Evolutionary conservation across 2,329 filamentous ascomycete species (phyloP).

Genomic region (Zymoseptoria tritici): DNA sequence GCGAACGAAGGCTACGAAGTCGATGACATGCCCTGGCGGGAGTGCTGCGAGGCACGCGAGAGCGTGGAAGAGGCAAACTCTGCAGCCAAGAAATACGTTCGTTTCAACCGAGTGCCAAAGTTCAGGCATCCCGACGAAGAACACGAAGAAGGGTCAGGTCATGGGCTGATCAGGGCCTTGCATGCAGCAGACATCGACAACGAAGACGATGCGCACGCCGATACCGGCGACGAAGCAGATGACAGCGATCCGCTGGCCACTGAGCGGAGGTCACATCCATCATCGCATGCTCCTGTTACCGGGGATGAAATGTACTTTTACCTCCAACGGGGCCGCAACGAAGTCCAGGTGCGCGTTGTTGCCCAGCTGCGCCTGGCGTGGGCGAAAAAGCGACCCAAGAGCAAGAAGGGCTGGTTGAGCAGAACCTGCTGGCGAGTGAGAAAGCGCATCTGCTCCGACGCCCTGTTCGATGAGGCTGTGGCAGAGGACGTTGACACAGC

Average conservation of each 20-base stretch:
- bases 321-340: background rate
- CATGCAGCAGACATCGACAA: background rate
- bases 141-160: background rate
- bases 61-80: constrained; percentile 5
- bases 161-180: too few relatives aligned
- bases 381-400: background rate
- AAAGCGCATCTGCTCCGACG: background rate
- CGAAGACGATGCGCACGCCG: background rate
- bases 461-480: background rate
- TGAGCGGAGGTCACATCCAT: background rate
- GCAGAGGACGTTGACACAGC: background rate
- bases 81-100: background rate
- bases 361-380: background rate
- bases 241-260: background rate
- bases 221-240: background rate
- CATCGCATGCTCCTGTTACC: background rate
- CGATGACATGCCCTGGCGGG: background rate
- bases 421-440: background rate
- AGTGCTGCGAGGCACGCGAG: constrained; percentile 1
- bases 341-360: background rate
- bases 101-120: background rate
- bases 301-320: background rate
- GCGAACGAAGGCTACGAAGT: background rate
- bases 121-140: background rate
- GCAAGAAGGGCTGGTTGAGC: background rate